Conservation (phyloP, 495 filamentous ascomycete genomes). For the Neurospora africana region DNA sequence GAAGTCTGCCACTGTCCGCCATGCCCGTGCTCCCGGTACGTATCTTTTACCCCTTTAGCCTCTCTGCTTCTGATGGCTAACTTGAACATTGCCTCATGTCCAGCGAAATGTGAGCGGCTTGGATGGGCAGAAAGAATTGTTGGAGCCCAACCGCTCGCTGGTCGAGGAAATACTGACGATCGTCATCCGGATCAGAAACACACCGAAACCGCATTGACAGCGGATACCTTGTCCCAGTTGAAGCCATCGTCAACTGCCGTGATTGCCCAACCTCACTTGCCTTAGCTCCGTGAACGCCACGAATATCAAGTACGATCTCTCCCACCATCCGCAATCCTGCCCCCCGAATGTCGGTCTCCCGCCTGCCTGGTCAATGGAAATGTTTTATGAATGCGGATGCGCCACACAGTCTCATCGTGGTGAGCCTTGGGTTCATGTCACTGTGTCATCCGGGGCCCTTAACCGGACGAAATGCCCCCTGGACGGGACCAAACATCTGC, state of each 20-base stretch:
- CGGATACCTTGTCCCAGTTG: background rate
- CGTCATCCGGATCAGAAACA: background rate
- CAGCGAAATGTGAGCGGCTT: background rate
- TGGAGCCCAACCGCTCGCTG: background rate
- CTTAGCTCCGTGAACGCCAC: background rate
- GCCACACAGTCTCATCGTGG: background rate
- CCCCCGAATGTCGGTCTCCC: background rate
- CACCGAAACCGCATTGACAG: background rate
- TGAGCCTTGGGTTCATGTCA: background rate
- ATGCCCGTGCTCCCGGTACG: background rate
- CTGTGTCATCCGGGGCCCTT: background rate
- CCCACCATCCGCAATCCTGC: background rate
- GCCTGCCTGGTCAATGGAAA: background rate
- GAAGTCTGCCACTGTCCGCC: background rate
- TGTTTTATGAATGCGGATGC: background rate
- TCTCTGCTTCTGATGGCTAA: background rate
- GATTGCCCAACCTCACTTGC: background rate
- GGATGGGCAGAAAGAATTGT: background rate
- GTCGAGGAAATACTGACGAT: background rate
- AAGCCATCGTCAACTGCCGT: background rate
- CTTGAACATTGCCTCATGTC: background rate
- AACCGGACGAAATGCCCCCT: background rate
- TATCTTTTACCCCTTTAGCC: background rate
- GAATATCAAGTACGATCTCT: background rate
- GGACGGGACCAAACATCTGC: background rate